A percentile compares a stretch with the other conserved stretches of the same genome.
Conservation (phyloP, 257 asterid species). For the Scutellaria minor region DNA sequence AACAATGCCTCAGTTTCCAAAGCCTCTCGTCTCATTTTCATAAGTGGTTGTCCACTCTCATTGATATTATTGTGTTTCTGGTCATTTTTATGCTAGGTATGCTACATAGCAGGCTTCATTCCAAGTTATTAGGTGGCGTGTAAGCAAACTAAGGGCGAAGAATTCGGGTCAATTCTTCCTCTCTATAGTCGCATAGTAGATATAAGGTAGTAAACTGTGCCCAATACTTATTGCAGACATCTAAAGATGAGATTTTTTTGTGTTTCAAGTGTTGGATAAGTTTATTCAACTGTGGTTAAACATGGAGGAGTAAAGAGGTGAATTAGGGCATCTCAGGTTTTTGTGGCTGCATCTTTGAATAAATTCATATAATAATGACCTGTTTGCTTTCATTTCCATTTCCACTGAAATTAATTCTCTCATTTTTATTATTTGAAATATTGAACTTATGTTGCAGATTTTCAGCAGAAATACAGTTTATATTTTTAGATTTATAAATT, state of each 20-base stretch:
- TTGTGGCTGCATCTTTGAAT: background rate
- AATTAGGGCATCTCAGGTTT: background rate
- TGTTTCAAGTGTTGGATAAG: conserved; percentile 1
- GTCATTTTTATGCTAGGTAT: conserved; percentile 14
- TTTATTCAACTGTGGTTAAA: background rate
- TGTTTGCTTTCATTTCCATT: background rate
- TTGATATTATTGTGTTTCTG: no score
- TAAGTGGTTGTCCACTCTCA: no score
- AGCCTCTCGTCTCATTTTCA: no score
- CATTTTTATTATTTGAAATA: background rate
- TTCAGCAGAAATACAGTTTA: background rate
- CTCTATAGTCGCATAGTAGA: conserved; percentile 5
- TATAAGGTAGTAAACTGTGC: conserved; percentile 18
- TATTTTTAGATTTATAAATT: background rate
- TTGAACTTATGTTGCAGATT: background rate
- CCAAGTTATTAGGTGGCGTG: conserved; percentile 20
- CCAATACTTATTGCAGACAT: background rate
- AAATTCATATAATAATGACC: background rate
- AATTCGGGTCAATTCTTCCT: background rate
- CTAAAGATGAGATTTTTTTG: background rate
- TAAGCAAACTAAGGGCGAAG: conserved; percentile 10
- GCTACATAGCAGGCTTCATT: conserved; percentile 7
- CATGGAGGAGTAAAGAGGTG: background rate
- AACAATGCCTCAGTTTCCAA: background rate
- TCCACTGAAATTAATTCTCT: background rate